Evolutionary conservation across 2,329 filamentous ascomycete genomes (phyloP).

Genomic region (Calonectria naviculata): DNA sequence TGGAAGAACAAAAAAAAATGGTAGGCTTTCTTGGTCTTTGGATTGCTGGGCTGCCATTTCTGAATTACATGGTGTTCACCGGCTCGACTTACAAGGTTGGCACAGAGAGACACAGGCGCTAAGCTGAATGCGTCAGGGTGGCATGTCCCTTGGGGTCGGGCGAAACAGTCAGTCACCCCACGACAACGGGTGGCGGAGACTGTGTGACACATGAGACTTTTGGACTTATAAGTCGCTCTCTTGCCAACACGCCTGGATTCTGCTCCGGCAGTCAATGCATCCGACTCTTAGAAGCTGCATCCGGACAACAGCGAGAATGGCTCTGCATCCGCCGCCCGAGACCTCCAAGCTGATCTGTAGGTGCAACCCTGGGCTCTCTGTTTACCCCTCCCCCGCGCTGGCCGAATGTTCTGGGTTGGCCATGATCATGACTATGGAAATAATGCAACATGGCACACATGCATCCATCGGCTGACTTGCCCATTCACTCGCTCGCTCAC

Average conservation of each 20-base stretch:
- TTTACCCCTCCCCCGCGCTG: slow-evolving; percentile 8
- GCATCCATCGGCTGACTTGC: neutral
- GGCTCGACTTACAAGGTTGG: too few species aligned
- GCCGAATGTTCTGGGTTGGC: neutral
- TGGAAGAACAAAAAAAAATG: too few species aligned
- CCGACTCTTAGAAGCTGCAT: slow-evolving; percentile 25
- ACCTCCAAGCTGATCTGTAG: slow-evolving; percentile 61
- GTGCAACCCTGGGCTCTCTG: slow-evolving; percentile 27
- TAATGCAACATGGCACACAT: neutral
- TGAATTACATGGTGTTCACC: too few species aligned
- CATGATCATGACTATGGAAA: neutral
- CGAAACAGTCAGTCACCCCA: slow-evolving; percentile 28
- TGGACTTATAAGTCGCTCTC: slow-evolving; percentile 12
- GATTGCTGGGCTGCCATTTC: too few species aligned
- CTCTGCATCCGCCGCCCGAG: slow-evolving; percentile 54
- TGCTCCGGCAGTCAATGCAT: slow-evolving; percentile 36
- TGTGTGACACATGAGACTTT: slow-evolving; percentile 12
- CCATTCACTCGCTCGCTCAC: neutral
- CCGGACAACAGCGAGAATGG: slow-evolving; percentile 51
- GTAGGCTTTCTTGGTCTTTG: too few species aligned
- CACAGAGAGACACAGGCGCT: neutral
- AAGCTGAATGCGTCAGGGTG: slow-evolving; percentile 2
- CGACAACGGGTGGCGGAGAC: neutral
- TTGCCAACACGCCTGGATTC: slow-evolving; percentile 2
- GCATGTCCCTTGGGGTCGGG: neutral